Evolutionary conservation across 257 asterid genomes (phyloP), one percentile per base, ranked within the genome.

Genomic region (Forsythia suspensa): DNA sequence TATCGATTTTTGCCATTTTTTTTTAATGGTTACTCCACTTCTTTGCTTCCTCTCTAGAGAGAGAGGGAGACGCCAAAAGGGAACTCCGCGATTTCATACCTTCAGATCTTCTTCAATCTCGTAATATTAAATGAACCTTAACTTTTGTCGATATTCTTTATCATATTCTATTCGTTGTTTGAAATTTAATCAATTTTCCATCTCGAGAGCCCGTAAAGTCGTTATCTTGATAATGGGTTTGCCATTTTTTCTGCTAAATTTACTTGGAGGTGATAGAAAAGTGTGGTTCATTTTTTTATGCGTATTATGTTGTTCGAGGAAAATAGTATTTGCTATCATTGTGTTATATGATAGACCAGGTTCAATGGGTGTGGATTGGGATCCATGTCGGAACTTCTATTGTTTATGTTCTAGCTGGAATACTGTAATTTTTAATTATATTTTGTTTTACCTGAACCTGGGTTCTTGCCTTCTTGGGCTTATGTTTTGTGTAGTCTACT

Each of bases 291-390:
- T 77, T 71, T 86, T 80, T 78, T 82, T 75, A 80, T 63, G 70
- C 39, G 39, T 21, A 63, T 63, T 63, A 24, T 63, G 39, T 63
- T 21, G 37, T 24, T 21, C 68, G 51, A 40, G 51, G 52, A 52
- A 52, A 42, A 74, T n/a, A n/a, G 42, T 52, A 37, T 63, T 36
- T 75, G 55, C 71, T 73, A 78, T 63, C 9, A 10, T 8, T 76
- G 63, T 76, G 78, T 75, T 70, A 70, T 83, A 80, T 81, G 84
- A 80, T 76, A 82, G 90, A 85, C 96, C 84, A 83, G 94, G 91
- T 92, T 89, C 95, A 88, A 78, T 89, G 93, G 79, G 87, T 78
- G 87, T 88, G 92, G 92, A 88, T 94, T 85, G 94, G 96, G 97
- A 94, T 94, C 97, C 93, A 87, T 94, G 98, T 82, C 89, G 88